Evolutionary conservation across 192 early-diverging fungal genomes (phyloP), one percentile per base, ranked within the genome.

Genomic region (Backusella westeae): DNA sequence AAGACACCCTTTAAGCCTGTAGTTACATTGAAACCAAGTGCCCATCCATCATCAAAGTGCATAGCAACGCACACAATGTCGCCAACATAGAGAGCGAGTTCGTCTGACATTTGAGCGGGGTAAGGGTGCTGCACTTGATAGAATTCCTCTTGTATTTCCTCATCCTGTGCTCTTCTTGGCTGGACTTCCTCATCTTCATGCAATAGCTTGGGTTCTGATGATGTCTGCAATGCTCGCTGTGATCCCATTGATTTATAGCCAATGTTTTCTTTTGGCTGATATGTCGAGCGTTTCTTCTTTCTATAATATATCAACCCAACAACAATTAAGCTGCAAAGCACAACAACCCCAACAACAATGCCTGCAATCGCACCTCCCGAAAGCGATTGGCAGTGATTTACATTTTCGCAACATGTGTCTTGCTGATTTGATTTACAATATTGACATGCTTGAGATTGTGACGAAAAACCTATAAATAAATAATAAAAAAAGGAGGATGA

Each of bases 41-140:
- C 95, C 96, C 96, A 97, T 8, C 96, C 96, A 78, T 97, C 96
- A 76, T 96, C 94, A 84, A 94, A 97, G 23, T 86, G 87, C 77
- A 88, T 84, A 17, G 89, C 86, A 21, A 96, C 69, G 34, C 87
- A 89, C 7, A 96, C 88, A 73, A 90, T 86, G 76, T 96, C 95
- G 69, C 90, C 93, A 6, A 81, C 73, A n/a, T 86, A 80, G 32
- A 96, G 80, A 56, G 86, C 86, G 67, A 96, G 83, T 83, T 96
- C 95, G 82, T 96, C 95, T 19, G 86, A 87, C 70, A 92, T 87
- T 68, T 89, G 87, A 0, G 94, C 81, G 59, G 88, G 87, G 71
- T 93, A 94, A 67, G 91, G 84, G 69, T 89, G 78, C 4, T 71
- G 39, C 14, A 74, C 82, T 21, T 70, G 52, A 75, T 75, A 83